These are phyloP conservation scores for Viola odorata DNA, from an alignment of 345 rosid genomes.

Conservation along the genomic window DNA sequence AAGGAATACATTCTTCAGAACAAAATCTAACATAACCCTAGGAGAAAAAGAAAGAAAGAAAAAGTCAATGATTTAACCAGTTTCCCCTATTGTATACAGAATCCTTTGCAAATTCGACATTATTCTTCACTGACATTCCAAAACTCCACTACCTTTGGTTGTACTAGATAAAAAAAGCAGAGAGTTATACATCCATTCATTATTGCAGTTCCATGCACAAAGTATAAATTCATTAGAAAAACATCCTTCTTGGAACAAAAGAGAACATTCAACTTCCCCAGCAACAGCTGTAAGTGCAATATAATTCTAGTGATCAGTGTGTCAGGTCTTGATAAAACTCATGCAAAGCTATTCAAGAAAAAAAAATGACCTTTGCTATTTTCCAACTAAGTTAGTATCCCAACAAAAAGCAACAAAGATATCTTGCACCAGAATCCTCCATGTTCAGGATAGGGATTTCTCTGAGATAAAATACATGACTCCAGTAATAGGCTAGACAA, in stretches of 20 bases:
- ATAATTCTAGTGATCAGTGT: too few relatives aligned
- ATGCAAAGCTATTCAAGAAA: not conserved
- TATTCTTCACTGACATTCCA: not conserved
- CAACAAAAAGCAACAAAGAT: not conserved
- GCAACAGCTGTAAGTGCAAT: too few relatives aligned
- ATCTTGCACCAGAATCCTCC: not conserved
- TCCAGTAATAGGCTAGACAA: not conserved
- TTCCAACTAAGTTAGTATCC: not conserved
- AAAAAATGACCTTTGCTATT: not conserved
- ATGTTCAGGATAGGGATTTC: not conserved
- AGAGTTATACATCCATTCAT: not conserved
- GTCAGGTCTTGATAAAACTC: too few relatives aligned
- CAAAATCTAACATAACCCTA: too few relatives aligned
- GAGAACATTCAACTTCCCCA: not conserved
- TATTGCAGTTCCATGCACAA: not conserved
- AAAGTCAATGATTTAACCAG: not conserved
- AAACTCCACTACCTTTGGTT: not conserved
- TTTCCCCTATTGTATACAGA: not conserved
- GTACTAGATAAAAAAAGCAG: not conserved
- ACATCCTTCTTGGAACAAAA: not conserved
- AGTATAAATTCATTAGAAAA: too few relatives aligned
- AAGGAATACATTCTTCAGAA: too few relatives aligned
- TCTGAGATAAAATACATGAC: not conserved
- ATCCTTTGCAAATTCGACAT: not conserved
- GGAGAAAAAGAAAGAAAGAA: too few relatives aligned